phyloP scores from a whole-genome alignment of 345 rosid genomes.

The Cochlearia excelsa region DNA sequence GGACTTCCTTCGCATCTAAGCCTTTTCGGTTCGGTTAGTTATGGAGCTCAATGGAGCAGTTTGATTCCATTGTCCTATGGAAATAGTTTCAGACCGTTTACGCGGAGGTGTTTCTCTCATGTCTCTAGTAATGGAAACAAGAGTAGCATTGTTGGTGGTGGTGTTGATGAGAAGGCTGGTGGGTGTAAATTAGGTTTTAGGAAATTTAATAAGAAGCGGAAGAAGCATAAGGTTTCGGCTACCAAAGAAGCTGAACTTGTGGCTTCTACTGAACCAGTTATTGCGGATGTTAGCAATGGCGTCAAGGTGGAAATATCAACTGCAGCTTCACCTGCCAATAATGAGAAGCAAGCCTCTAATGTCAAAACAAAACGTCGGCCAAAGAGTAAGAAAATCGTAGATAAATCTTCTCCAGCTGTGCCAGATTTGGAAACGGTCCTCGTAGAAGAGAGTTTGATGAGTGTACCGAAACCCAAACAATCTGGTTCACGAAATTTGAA shows the following conservation, averaged over 20 bases:
- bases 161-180: constrained; percentile 16
- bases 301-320: constrained; percentile 26
- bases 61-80: constrained; percentile 29
- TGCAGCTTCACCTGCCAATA: constrained; percentile 31
- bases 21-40: constrained; percentile 26
- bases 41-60: constrained; percentile 24
- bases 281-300: constrained; percentile 31
- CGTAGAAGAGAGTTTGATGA: constrained; percentile 31
- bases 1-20: constrained; percentile 25
- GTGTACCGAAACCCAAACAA: constrained; percentile 14
- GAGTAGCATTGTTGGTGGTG: constrained; percentile 20
- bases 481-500: constrained; percentile 28
- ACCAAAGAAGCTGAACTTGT: constrained; percentile 29
- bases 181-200: constrained; percentile 21
- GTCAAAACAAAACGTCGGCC: constrained; percentile 40
- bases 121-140: constrained; percentile 24
- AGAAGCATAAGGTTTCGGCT: constrained; percentile 40
- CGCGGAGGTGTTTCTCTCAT: constrained; percentile 44
- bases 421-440: constrained; percentile 33
- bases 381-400: constrained; percentile 42
- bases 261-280: constrained; percentile 33
- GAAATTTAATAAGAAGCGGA: constrained; percentile 37
- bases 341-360: constrained; percentile 34
- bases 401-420: constrained; percentile 33
- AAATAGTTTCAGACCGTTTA: constrained; percentile 21